Base-by-base conservation (phyloP, 208 protist species). In the Acanthamoeba quina region DNA sequence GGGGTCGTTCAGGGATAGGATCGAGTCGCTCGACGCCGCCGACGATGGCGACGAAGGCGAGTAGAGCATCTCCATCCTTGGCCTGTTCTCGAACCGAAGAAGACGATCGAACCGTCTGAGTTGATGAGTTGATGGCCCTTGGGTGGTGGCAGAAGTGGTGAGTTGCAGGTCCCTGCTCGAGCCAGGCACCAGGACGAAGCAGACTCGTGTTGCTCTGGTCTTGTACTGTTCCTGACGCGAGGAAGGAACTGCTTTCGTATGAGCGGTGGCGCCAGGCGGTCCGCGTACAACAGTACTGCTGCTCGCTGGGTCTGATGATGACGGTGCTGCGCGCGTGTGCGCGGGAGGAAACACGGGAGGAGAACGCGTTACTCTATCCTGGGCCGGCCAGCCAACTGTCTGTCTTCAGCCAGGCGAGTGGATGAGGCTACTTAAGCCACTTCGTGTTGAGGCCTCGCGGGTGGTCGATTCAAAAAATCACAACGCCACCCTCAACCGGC, bases 51-150 rank as follows among this genome's bases (percentile, higher is more conserved):
- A 85, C 49, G 74, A n/a, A 11, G 74, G 74, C 4, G 76, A 62
- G 76, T 62, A 85, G 76, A 85, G 76, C 76, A 85, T 85, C 76
- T 85, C 76, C 76, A 85, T 85, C 66, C 66, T 37, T 34, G 3
- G 17, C 5, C 2, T 82, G 41, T n/a, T 31, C 66, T 41, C 9
- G 66, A 41, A 72, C 17, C 66, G 31, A 34, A 15, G 70, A 24
- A n/a, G 70, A 34, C 52, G 6, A 15, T 47, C 37, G 11, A 44
- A 5, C 21, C 31, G n/a, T 10, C 19, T 24, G 70, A 6, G 9
- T 64, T 10, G 58, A 10, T 68, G 62, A 15, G n/a, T 34, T 34
- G 62, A 34, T 64, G 17, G 17, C 9, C 15, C 0, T n/a, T 13
- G 37, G 37, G 37, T 37, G 37, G 37, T 37, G 37, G 1, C 3